Conservation (phyloP, 2,329 filamentous ascomycete species). For the Fusarium verrucosum region DNA sequence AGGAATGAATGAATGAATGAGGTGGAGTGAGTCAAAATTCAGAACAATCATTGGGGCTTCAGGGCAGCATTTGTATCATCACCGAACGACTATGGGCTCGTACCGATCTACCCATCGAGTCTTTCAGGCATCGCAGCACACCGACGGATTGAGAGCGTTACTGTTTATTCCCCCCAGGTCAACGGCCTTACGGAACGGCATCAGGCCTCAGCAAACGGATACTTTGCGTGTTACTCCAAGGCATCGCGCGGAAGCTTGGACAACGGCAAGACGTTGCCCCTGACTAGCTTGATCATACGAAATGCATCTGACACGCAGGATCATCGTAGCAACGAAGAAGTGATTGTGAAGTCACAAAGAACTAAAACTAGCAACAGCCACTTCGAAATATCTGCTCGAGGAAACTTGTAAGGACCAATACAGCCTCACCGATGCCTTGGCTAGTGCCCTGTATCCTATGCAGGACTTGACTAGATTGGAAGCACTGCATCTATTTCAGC, state of each 20-base stretch:
- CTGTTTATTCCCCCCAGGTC: slow-evolving; percentile 18
- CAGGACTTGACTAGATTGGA: slow-evolving; percentile 28
- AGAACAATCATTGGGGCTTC: slow-evolving; percentile 22
- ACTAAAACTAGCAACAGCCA: slow-evolving; percentile 35
- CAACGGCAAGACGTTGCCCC: slow-evolving; percentile 21
- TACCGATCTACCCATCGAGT: slow-evolving; percentile 17
- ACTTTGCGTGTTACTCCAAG: slow-evolving; percentile 7
- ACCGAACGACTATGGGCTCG: slow-evolving; percentile 7
- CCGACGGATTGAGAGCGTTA: slow-evolving; percentile 20
- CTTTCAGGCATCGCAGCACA: slow-evolving; percentile 16
- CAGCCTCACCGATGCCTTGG: slow-evolving; percentile 24
- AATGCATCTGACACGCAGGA: slow-evolving; percentile 17
- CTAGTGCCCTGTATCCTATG: slow-evolving; percentile 18
- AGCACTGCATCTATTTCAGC: slow-evolving; percentile 28
- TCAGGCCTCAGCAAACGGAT: slow-evolving; percentile 21
- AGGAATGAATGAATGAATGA: slow-evolving; percentile 40
- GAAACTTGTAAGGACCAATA: slow-evolving; percentile 4
- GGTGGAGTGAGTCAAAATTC: slow-evolving; percentile 9
- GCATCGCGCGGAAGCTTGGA: slow-evolving; percentile 15
- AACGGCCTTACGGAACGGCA: slow-evolving; percentile 23
- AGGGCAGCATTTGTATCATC: slow-evolving; percentile 37
- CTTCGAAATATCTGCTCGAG: slow-evolving; percentile 30
- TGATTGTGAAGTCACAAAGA: slow-evolving; percentile 7
- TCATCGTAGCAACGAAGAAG: slow-evolving; percentile 13
- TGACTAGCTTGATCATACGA: slow-evolving; percentile 24